phyloP scores from a whole-genome alignment of 2,329 filamentous ascomycete species.

The Trichoderma oligosporum region DNA sequence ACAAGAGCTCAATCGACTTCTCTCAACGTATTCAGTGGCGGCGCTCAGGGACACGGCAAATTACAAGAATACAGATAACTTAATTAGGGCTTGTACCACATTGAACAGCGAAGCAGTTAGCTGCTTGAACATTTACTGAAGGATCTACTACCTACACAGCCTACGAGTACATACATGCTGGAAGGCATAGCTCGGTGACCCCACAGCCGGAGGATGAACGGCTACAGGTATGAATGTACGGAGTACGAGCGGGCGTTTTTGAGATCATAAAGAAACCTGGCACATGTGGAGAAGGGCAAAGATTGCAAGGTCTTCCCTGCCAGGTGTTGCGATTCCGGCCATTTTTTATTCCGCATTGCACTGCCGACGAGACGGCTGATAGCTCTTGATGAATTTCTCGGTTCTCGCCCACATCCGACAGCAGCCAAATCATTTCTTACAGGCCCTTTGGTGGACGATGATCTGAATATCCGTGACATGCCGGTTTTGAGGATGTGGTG shows the following conservation, averaged over 20 bases:
- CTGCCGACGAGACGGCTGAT: background rate
- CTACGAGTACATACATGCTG: background rate
- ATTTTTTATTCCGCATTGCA: background rate
- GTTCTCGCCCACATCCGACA: background rate
- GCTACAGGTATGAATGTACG: too few relatives aligned
- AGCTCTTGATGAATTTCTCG: background rate
- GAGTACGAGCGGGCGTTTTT: conserved; percentile 4
- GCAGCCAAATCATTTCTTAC: background rate
- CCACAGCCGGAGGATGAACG: conserved; percentile 1
- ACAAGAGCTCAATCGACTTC: background rate
- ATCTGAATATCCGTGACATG: conserved; percentile 18
- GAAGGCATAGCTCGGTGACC: conserved; percentile 2
- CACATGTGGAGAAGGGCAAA: conserved; percentile 13
- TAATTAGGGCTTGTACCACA: background rate
- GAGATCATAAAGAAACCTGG: conserved; percentile 3
- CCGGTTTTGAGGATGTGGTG: conserved; percentile 17
- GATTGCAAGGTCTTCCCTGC: conserved; percentile 11
- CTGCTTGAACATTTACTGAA: background rate
- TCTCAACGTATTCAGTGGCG: background rate
- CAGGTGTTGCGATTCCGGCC: conserved; percentile 9
- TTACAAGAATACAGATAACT: background rate
- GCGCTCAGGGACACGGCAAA: too few relatives aligned
- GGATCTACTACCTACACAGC: background rate
- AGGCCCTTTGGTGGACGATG: conserved; percentile 5
- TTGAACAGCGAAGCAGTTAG: background rate